phyloP scores from a whole-genome alignment of 345 rosid genomes.

The Cardamine resedifolia region DNA sequence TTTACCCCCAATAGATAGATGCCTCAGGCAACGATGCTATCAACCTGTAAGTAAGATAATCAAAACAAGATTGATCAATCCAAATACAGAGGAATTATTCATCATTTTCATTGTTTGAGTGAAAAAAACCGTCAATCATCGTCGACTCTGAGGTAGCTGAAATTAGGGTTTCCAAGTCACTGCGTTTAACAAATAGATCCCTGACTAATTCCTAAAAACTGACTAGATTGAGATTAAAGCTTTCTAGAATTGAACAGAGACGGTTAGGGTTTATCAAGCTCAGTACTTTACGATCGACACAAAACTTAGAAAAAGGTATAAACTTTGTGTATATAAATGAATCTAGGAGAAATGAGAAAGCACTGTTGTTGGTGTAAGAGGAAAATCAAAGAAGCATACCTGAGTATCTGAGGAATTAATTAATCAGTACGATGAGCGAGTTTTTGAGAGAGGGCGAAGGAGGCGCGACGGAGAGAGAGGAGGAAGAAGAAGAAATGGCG shows the following conservation, averaged over 20 bases:
- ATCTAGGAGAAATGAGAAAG: background rate
- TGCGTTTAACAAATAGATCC: background rate
- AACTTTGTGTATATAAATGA: background rate
- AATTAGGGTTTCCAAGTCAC: slow-evolving; percentile 12
- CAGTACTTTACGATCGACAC: background rate
- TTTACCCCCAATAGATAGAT: background rate
- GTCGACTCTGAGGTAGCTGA: background rate
- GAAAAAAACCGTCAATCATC: background rate
- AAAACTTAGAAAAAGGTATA: background rate
- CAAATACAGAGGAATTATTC: background rate
- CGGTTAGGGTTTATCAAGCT: slow-evolving; percentile 19
- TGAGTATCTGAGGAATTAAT: background rate
- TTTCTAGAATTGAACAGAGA: background rate
- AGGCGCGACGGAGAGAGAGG: slow-evolving; percentile 21
- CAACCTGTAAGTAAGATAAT: background rate
- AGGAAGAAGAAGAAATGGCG: slow-evolving; percentile 16
- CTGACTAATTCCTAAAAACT: background rate
- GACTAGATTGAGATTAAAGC: background rate
- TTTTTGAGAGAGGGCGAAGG: slow-evolving; percentile 9
- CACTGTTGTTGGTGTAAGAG: background rate
- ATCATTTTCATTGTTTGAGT: background rate
- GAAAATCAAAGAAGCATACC: slow-evolving; percentile 18
- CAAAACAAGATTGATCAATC: background rate
- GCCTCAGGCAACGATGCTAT: background rate
- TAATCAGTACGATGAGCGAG: background rate